Conservation (phyloP, 2,329 filamentous ascomycete genomes). For the Sporothrix inflata region DNA sequence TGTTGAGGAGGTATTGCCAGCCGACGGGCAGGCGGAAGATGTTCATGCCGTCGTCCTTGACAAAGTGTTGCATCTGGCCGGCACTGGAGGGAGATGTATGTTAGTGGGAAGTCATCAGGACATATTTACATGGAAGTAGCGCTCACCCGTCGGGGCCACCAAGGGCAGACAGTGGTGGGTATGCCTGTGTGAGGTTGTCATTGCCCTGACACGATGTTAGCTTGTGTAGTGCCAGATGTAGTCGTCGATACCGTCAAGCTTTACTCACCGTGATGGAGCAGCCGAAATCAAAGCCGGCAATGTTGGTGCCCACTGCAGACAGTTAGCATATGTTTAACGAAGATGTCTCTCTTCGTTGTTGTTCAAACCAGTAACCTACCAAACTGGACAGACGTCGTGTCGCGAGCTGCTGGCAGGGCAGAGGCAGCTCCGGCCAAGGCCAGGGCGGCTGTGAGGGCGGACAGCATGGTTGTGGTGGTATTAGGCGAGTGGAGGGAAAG, state of each 20-base stretch:
- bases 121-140: not conserved
- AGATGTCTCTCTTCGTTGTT: too few relatives aligned
- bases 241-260: too few relatives aligned
- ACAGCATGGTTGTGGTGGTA: slow-evolving; percentile 17
- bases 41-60: slow-evolving; percentile 57
- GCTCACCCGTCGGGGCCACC: slow-evolving; percentile 37
- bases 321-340: not conserved
- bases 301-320: slow-evolving; percentile 33
- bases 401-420: slow-evolving; percentile 15
- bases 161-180: slow-evolving; percentile 33
- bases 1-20: slow-evolving; percentile 56
- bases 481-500: not conserved
- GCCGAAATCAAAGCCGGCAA: slow-evolving; percentile 54
- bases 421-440: slow-evolving; percentile 17
- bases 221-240: too few relatives aligned
- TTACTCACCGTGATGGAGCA: slow-evolving; percentile 39
- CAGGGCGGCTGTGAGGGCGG: slow-evolving; percentile 1
- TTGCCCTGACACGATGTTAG: not conserved
- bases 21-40: slow-evolving; percentile 52
- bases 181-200: not conserved
- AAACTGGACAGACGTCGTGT: slow-evolving; percentile 22
- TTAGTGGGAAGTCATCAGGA: not conserved
- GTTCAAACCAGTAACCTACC: too few relatives aligned
- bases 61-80: slow-evolving; percentile 60
- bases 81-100: not conserved